Base-by-base conservation (phyloP, 2,329 filamentous ascomycete species). In the Drechslerella dactyloides region DNA sequence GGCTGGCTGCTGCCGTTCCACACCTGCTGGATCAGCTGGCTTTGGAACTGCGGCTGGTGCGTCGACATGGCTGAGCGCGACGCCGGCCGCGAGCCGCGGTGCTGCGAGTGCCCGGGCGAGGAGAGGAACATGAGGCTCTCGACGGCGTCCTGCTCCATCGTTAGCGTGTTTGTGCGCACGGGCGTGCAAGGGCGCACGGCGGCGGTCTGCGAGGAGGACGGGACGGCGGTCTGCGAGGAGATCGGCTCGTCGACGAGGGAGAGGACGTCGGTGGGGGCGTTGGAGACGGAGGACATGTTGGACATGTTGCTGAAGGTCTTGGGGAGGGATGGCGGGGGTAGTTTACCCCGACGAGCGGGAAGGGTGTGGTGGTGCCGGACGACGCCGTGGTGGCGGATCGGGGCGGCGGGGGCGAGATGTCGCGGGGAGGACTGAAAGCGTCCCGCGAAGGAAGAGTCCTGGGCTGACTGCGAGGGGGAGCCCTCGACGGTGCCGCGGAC, bases 91-190 rank as follows among this genome's bases (percentile, higher is more conserved):
- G 74, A 57, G 55, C 74, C 42, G 57, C 74, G 58, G 61, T 73
- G 17, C 50, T 73, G 68, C 50, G 88, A 89, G 78, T 90, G 90
- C 15, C 88, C 88, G 0, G 89, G 89, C 73, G 88, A 90, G 76
- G 90, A 91, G 86, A 94, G 89, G 77, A 93, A 92, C 24, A 93
- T 82, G 23, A 94, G 80, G 0, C 89, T 89, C 77, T 93, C 90
- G 52, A 93, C 87, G 4, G 90, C 90, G 76, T 93, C 90, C 77
- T 92, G 89, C 77, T 94, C 90, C 57, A 77, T 79, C 2, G 76
- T 78, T 13, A 61, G 46, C n/a, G 61, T 70, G 24, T 63, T 73
- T 15, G 68, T 66, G 40, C 66, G 58, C 6, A 70, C 66, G 7
- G 66, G 66, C 15, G 66, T 70, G 42, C 59, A 64, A 44, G 66